Evolutionary conservation across 2,329 filamentous ascomycete genomes (phyloP), one percentile per base, ranked within the genome.

Genomic region (Ceratocystiopsis sp.): DNA sequence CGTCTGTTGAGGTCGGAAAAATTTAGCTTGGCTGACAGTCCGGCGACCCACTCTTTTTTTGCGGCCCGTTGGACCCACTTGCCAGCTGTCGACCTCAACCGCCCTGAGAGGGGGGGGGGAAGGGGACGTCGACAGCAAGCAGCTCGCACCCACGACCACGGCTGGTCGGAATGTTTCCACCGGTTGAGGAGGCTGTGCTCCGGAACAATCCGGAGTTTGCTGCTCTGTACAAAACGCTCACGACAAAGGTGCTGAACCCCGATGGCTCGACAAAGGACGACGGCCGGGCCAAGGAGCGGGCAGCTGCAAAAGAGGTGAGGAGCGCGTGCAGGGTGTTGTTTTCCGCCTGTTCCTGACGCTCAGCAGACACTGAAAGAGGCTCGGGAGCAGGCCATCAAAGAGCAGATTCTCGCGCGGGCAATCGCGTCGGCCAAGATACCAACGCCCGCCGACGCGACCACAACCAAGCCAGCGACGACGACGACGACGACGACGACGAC

Each of bases 151-250:
- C 25, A 11, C 25, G 9, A 29, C 25, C 25, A 21, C 19, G 19
- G 7, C 19, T 29, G 25, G 25, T 29, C 25, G 25, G 25, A 3
- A 77, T 78, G 72, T 57, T 78, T 2, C 75, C 75, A 0, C 73
- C 72, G 0, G 57, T 78, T 10, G 73, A 78, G 17, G 62, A 69
- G 10, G 50, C 63, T 0, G 59, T 78, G 16, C 55, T 80, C 1
- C 56, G 65, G 42, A 64, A 61, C 45, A 78, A 79, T 48, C 74
- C 74, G 0, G 65, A 71, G 18, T 80, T 79, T 51, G 68, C 70
- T n/a, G 61, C 63, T 33, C 63, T 80, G 6, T 73, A 78, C 56
- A 62, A 59, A 15, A 69, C 63, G 13, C 60, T 80, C 38, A 71
- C 68, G 8, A 67, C 63, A 1, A 61, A 61, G 2, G 55, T 77